Percentiles rank a stretch among this genome's conserved stretches.
phyloP scores from a whole-genome alignment of 176 grass and related monocot genomes.

The Thinopyrum elongatum region DNA sequence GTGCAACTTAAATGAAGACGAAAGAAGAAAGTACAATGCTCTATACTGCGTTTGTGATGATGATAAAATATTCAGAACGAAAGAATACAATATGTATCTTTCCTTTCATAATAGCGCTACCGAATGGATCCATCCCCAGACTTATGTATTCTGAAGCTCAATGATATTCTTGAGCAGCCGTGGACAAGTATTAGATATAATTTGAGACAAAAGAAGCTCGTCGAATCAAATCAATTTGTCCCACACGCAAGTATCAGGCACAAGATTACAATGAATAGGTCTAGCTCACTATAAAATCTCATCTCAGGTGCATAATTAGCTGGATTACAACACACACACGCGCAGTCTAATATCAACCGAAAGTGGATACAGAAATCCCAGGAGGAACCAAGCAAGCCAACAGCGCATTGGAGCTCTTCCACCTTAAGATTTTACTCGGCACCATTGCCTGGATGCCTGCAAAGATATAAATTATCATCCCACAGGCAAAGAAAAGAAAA shows the following conservation, averaged over 20 bases:
- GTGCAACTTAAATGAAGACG: not conserved
- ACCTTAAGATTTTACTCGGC: slow-evolving; percentile 24
- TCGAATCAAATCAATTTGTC: not conserved
- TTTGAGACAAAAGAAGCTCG: not conserved
- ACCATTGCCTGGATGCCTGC: slow-evolving; percentile 47
- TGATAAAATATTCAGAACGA: not conserved
- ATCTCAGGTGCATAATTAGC: slow-evolving; percentile 7
- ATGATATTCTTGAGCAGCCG: not conserved
- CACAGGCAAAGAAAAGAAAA: not conserved
- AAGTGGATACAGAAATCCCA: slow-evolving; percentile 14
- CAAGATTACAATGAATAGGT: slow-evolving; percentile 6
- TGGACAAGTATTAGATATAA: not conserved
- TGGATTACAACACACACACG: slow-evolving; percentile 7
- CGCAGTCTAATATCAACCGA: not conserved
- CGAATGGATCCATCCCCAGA: not conserved
- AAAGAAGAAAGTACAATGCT: too few species aligned
- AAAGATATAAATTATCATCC: not conserved
- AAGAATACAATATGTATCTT: not conserved
- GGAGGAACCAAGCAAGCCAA: slow-evolving; percentile 3
- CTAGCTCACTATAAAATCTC: slow-evolving; percentile 18
- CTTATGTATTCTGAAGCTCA: not conserved
- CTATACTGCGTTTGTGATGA: not conserved
- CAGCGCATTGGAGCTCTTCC: not conserved
- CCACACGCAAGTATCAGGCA: not conserved
- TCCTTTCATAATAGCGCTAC: not conserved